Conservation (phyloP, 306 rosid genomes). For the Citrullus mucosospermus region DNA sequence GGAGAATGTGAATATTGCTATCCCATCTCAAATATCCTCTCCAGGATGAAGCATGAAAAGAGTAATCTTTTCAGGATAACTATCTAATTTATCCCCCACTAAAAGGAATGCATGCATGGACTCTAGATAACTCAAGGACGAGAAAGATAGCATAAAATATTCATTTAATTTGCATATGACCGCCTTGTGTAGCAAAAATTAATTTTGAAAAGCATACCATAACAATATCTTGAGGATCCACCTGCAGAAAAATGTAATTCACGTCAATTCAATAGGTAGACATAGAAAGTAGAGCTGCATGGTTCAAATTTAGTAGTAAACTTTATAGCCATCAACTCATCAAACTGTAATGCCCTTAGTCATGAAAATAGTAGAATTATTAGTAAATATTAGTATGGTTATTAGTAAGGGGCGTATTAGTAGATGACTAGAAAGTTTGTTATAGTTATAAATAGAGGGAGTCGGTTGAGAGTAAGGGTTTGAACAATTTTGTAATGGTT, state of each 20-base stretch:
- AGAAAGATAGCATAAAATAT: neutral
- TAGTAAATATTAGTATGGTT: no score
- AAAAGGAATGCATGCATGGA: neutral
- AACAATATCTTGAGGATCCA: slow-evolving; percentile 98
- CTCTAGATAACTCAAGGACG: neutral
- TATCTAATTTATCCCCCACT: neutral
- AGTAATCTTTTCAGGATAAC: neutral
- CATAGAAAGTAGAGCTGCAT: neutral
- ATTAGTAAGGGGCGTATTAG: no score
- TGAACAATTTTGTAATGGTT: no score
- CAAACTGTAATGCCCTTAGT: no score
- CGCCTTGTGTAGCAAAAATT: slow-evolving; percentile 1
- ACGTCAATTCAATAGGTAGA: slow-evolving; percentile 15
- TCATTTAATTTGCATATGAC: neutral
- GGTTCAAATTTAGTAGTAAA: neutral
- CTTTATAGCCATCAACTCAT: slow-evolving; percentile 2
- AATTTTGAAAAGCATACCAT: slow-evolving; percentile 49
- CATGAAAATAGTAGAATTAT: no score
- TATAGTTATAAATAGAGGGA: no score
- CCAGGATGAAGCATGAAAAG: neutral
- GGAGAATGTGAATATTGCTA: neutral
- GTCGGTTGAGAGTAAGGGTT: no score
- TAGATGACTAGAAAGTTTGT: no score
- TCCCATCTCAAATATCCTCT: neutral
- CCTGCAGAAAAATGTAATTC: slow-evolving; percentile 34